phyloP scores from a whole-genome alignment of 1,284 basidiomycete genomes.

The Cutaneotrichosporon sp. region DNA sequence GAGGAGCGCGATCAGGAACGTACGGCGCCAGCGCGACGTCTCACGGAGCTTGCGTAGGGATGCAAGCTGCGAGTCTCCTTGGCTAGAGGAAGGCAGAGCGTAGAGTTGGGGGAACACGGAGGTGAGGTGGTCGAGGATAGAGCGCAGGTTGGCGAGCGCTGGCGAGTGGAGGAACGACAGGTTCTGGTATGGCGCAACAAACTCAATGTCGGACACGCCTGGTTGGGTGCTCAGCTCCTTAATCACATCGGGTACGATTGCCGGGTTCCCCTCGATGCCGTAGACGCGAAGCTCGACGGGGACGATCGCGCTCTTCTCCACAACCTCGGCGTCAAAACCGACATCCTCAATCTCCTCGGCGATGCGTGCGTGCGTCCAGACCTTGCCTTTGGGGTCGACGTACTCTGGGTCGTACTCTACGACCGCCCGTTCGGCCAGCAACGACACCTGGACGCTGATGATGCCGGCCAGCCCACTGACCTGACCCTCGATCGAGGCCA shows the following conservation, averaged over 20 bases:
- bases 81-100: conserved; percentile 47
- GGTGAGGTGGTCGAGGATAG: conserved; percentile 81
- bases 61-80: conserved; percentile 70
- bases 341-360: conserved; percentile 60
- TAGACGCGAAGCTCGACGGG: conserved; percentile 50
- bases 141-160: conserved; percentile 69
- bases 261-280: conserved; percentile 36
- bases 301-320: conserved; percentile 44
- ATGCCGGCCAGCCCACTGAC: conserved; percentile 83
- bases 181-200: conserved; percentile 71
- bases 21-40: conserved; percentile 81
- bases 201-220: conserved; percentile 69
- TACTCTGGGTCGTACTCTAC: conserved; percentile 77
- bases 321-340: conserved; percentile 52
- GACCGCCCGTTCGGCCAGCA: conserved; percentile 88
- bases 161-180: conserved; percentile 77
- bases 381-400: conserved; percentile 35
- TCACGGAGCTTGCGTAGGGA: conserved; percentile 91
- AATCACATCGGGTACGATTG: conserved; percentile 33
- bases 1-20: conserved; percentile 69
- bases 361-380: conserved; percentile 77
- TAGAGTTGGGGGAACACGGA: conserved; percentile 56
- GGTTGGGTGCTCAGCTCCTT: conserved; percentile 59
- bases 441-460: conserved; percentile 80
- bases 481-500: conserved; percentile 82